Evolutionary conservation across 148 eudicot species (phyloP), one percentile per base, ranked within the genome.

Genomic region (Rhododendron mucronatum): DNA sequence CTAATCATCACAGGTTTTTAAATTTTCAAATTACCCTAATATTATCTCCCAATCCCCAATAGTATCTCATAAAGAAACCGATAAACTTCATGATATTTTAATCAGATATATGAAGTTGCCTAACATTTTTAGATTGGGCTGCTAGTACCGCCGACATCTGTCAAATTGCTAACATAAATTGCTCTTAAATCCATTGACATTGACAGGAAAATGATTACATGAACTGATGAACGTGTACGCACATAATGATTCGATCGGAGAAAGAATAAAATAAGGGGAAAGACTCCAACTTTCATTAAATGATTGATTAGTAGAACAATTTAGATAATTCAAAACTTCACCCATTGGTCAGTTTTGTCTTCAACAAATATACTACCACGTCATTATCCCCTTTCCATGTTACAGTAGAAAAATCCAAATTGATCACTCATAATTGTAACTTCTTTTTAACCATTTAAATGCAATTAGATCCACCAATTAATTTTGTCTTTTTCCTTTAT

Each of bases 341-440:
- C 26, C 23, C 80, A 20, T 20, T 15, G 1, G 44, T 33, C 78
- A 14, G 7, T 30, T 33, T 30, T 73, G 20, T 73, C 21, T 76
- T 39, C 21, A 76, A 35, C 26, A 73, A 1, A 73, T 33, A 74
- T 35, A 33, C 21, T 55, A 33, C 1, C 16, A 37, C 21, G 21
- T 37, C 47, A 67, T 6, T 28, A 67, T 28, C 35, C 44, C 11
- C 39, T 18, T 8, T 2, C 53, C 78, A 35, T 44, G 82, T 28
- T 48, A n/a, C n/a, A n/a, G n/a, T n/a, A 79, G 23, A 30, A 50
- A 80, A 48, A 80, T 48, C 82, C 59, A 80, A 80, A 20, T 80
- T 48, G 39, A n/a, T 41, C 50, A 78, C 76, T 71, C 1, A 30
- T 30, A 4, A 26, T 2, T n/a, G 33, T 63, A 63, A 2, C 7